Evolutionary conservation across 192 early-diverging fungal species (phyloP).

Genomic region (Backusella mclennaniae): DNA sequence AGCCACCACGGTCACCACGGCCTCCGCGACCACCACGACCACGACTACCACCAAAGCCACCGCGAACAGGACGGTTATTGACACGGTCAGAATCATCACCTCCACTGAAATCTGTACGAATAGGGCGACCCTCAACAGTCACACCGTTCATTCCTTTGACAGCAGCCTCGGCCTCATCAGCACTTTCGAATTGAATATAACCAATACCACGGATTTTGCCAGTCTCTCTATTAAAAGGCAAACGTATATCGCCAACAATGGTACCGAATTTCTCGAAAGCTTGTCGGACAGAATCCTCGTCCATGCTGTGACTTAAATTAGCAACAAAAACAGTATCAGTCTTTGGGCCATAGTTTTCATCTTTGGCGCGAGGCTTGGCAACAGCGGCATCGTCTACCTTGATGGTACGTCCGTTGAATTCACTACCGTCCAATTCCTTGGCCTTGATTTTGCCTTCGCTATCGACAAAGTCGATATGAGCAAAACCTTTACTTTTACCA

Average conservation of each 20-base stretch:
- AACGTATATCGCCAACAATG: constrained; percentile 56
- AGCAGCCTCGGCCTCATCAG: constrained; percentile 69
- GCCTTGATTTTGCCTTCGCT: constrained; percentile 68
- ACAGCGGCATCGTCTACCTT: constrained; percentile 73
- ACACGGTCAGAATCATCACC: constrained; percentile 41
- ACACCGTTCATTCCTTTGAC: constrained; percentile 76
- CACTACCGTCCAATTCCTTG: constrained; percentile 59
- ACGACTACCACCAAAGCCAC: constrained; percentile 49
- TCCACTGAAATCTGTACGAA: constrained; percentile 85
- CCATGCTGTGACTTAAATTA: constrained; percentile 68
- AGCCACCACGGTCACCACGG: constrained; percentile 42
- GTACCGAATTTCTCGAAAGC: constrained; percentile 64
- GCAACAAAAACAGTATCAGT: constrained; percentile 80
- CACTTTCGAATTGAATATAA: constrained; percentile 82
- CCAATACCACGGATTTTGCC: constrained; percentile 83
- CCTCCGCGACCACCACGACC: constrained; percentile 49
- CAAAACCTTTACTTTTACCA: constrained; percentile 81
- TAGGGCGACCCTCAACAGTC: constrained; percentile 74
- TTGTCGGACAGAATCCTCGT: constrained; percentile 50
- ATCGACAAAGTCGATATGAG: constrained; percentile 84
- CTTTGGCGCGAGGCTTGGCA: constrained; percentile 27
- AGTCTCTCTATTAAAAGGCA: constrained; percentile 76
- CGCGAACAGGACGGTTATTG: constrained; percentile 48
- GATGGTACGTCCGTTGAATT: constrained; percentile 83
- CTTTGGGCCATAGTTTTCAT: constrained; percentile 36